These are phyloP conservation scores for Cutaneotrichosporon cavernicola DNA, from an alignment of 1,284 basidiomycete species.

Conservation along the genomic window DNA sequence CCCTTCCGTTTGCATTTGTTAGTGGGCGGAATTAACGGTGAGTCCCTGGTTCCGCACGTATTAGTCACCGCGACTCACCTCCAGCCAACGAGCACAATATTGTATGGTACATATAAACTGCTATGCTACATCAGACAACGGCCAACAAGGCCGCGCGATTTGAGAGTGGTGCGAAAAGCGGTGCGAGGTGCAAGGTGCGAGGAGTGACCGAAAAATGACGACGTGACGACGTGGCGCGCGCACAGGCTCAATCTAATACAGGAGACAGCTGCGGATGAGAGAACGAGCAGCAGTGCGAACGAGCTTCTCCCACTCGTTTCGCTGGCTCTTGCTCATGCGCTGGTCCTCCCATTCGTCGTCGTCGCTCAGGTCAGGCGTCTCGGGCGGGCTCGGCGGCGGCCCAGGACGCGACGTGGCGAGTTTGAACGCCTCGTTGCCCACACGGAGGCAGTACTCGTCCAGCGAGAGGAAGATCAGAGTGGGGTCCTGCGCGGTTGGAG, in stretches of 20 bases:
- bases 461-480: constrained; percentile 8
- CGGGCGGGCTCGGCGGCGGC: not conserved
- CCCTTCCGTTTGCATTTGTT: too few species aligned
- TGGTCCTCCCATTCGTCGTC: constrained; percentile 6
- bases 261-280: constrained; percentile 9
- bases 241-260: not conserved
- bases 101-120: too few species aligned
- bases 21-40: too few species aligned
- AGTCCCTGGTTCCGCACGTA: too few species aligned
- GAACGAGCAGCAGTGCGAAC: constrained; percentile 1
- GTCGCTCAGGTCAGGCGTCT: constrained; percentile 1
- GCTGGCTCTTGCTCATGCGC: constrained; percentile 11
- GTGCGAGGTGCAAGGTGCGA: not conserved
- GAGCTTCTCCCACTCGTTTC: constrained; percentile 11
- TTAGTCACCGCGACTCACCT: too few species aligned
- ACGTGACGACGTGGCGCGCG: too few species aligned
- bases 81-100: too few species aligned
- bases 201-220: too few species aligned
- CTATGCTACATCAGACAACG: too few species aligned
- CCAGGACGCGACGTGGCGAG: not conserved
- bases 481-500: not conserved
- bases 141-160: too few species aligned
- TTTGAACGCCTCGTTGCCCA: constrained; percentile 4
- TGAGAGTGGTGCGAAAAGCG: not conserved
- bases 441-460: constrained; percentile 6